Evolutionary conservation across 768 basidiomycete genomes (phyloP), one percentile per base, ranked within the genome.

Genomic region (Tylopilus plumbeoviolaceoides): DNA sequence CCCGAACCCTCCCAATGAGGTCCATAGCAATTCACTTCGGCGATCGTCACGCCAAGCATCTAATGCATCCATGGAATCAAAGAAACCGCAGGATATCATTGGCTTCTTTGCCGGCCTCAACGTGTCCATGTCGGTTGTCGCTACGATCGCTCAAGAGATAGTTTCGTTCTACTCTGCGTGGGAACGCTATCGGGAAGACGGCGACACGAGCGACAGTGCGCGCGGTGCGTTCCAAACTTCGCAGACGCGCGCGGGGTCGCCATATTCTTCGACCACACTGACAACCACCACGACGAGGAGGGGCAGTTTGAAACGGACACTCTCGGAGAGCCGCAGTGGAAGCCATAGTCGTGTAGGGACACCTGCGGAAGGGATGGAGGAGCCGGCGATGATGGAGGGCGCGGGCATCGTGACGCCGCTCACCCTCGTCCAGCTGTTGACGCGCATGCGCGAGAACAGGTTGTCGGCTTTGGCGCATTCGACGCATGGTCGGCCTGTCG

Each of bases 71-170:
- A 50, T 27, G 2, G 58, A 60, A 17, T 47, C 54, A 9, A 64
- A 71, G 59, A 67, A 82, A 62, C 69, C 70, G 9, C 81, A 83
- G 60, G 89, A 95, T 64, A 78, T 88, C 4, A 75, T 95, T 53
- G 74, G 81, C 5, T 98, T 97, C 69, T 81, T 99, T 53, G 83
- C 94, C 0, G 83, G 82, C 4, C 78, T 99, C 17, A 89, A 94
- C 70, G 84, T 98, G 52, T 92, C 87, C 46, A 78, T 95, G 59
- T 78, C 87, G 1, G 78, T 89, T 52, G 72, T 99, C 38, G 82
- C 91, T 25, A 85, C 88, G 38, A 86, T 97, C 61, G 81, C 87
- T 0, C 95, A 98, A 64, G 91, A 98, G 72, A 91, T 98, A 58
- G 78, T 98, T 49, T 82, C 88, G 5, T 70, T 97, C 31, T 98